Base-by-base conservation (phyloP, 2,329 filamentous ascomycete species). In the Penicillium frequentans region DNA sequence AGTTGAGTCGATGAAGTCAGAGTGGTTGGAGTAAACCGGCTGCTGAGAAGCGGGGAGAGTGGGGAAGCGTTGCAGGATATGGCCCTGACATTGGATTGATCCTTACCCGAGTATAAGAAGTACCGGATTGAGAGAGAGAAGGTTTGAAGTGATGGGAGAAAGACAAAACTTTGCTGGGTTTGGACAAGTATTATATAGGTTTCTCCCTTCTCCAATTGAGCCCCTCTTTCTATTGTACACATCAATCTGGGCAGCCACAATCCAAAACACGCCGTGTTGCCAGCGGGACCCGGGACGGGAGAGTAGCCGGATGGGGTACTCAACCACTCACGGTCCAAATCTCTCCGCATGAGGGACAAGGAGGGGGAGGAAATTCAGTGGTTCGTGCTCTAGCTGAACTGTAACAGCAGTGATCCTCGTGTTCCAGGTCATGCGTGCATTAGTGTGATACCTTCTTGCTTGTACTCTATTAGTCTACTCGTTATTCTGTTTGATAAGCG, bases 341-440 rank as follows among this genome's bases (percentile, higher is more conserved):
- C 54, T 64, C 62, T 63, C 62, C 62, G 62, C 62, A 64, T 48
- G 62, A 64, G 60, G 62, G 58, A 63, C 58, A 53, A 33, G 27
- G 11, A 56, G 55, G 55, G 54, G 56, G 55, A 54, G 54, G 33
- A 50, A 39, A 49, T n/a, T 39, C 16, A 24, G 26, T 56, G 53
- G 54, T 54, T 59, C 57, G 59, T 56, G 52, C 55, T 50, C 48
- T 26, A 19, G 21, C 26, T 21, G 23, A 33, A 46, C 19, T 49
- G 47, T 43, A 47, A 52, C 16, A 21, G 16, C 19, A 5, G 14
- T 26, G 45, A 50, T 49, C 29, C 23, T 51, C 27, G 47, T 37
- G 26, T 51, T 44, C 46, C 19, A 47, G 8, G 4, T 26, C 23
- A 23, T 47, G 8, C 50, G 21, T 53, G 50, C 42, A 53, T 35